Evolutionary conservation across 495 filamentous ascomycete species (phyloP).

Genomic region (Aspergillus conjunctus): DNA sequence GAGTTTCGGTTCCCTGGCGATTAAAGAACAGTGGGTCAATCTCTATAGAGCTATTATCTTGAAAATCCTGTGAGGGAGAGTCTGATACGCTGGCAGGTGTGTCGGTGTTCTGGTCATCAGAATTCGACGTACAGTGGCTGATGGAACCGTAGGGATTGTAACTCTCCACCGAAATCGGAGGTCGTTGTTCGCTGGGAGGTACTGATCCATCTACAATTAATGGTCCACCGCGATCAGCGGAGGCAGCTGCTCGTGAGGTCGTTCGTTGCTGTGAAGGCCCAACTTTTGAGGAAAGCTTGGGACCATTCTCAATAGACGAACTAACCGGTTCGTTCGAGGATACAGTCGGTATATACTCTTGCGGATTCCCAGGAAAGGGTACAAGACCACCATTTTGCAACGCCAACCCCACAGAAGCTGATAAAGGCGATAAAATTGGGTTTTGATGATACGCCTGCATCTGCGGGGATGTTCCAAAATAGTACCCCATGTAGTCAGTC

Average conservation of each 20-base stretch:
- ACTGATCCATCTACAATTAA: slow-evolving; percentile 52
- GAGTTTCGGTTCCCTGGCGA: slow-evolving; percentile 34
- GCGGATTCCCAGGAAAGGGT: slow-evolving; percentile 42
- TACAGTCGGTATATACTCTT: slow-evolving; percentile 45
- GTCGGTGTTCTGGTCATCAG: slow-evolving; percentile 46
- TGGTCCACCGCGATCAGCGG: slow-evolving; percentile 43
- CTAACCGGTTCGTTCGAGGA: slow-evolving; percentile 32
- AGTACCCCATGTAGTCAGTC: slow-evolving; percentile 69
- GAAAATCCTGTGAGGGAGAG: slow-evolving; percentile 44
- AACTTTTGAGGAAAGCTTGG: slow-evolving; percentile 22
- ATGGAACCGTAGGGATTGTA: slow-evolving; percentile 38
- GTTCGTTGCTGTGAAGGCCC: slow-evolving; percentile 26
- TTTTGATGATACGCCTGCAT: slow-evolving; percentile 52
- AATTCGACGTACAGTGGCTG: slow-evolving; percentile 41
- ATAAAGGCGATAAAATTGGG: slow-evolving; percentile 45
- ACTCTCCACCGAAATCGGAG: slow-evolving; percentile 29
- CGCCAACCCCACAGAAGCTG: slow-evolving; percentile 50
- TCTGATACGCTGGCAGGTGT: slow-evolving; percentile 48
- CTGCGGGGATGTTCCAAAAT: slow-evolving; percentile 60
- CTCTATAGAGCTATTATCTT: slow-evolving; percentile 43
- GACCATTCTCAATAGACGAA: slow-evolving; percentile 28
- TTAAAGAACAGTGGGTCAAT: slow-evolving; percentile 36
- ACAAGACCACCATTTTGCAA: slow-evolving; percentile 50
- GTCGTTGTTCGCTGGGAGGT: slow-evolving; percentile 38
- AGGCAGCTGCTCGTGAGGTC: slow-evolving; percentile 28